Evolutionary conservation across 768 basidiomycete species (phyloP).

Genomic region (Naganishia friedmannii): DNA sequence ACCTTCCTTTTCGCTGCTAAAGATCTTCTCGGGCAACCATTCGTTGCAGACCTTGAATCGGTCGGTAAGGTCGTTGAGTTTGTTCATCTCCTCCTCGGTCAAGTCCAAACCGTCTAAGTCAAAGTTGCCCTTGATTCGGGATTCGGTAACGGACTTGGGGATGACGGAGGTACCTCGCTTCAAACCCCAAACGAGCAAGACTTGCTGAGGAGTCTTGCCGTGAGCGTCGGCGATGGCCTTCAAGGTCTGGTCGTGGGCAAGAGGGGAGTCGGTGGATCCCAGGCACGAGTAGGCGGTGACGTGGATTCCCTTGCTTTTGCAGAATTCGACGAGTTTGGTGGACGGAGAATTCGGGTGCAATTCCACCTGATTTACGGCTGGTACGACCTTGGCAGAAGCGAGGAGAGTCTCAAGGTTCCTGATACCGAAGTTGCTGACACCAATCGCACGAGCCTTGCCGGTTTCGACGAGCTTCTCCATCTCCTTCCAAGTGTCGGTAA

Average conservation of each 20-base stretch:
- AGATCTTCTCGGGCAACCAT: constrained; percentile 33
- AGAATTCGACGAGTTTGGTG: constrained; percentile 60
- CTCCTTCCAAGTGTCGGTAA: constrained; percentile 73
- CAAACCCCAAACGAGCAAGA: constrained; percentile 61
- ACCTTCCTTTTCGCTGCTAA: constrained; percentile 24
- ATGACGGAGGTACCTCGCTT: constrained; percentile 52
- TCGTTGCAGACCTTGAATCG: constrained; percentile 35
- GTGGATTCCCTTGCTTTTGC: constrained; percentile 61
- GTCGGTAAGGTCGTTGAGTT: constrained; percentile 29
- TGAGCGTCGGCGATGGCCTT: constrained; percentile 46
- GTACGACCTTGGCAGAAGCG: constrained; percentile 62
- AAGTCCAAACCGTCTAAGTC: constrained; percentile 34
- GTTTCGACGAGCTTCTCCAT: constrained; percentile 66
- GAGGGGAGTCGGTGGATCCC: constrained; percentile 50
- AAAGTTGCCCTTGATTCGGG: constrained; percentile 36
- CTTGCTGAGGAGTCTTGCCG: constrained; percentile 57
- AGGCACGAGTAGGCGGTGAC: constrained; percentile 66
- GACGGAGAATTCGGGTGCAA: constrained; percentile 52
- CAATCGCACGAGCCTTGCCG: constrained; percentile 54
- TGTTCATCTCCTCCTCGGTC: constrained; percentile 33
- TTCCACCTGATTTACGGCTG: constrained; percentile 67
- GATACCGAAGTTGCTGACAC: constrained; percentile 72
- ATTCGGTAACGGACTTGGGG: constrained; percentile 37
- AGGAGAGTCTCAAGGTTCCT: constrained; percentile 69
- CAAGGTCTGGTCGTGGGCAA: constrained; percentile 42